Base-by-base conservation (phyloP, 2,329 filamentous ascomycete genomes). In the Talaromyces sp. region DNA sequence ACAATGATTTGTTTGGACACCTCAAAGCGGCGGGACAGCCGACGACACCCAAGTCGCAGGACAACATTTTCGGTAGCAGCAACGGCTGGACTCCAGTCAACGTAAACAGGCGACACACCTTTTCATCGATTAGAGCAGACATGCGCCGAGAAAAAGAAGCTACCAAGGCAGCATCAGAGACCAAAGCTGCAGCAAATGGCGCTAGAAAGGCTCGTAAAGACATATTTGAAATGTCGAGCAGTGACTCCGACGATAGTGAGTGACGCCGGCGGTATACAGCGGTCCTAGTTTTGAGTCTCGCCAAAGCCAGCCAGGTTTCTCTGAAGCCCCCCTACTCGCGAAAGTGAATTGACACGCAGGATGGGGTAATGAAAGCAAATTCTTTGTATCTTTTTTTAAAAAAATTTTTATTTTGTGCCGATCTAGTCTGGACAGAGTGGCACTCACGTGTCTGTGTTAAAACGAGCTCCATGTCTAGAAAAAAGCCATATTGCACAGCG, bases 71-170 rank as follows among this genome's bases (percentile, higher is more conserved):
- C 24, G 29, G 29, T 31, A 14, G 27, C 29, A 31, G 5, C 26
- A 51, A 17, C 21, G 11, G 17, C 53, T 58, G 41, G 41, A 58
- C 41, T 14, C 43, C 56, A 50, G 56, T 58, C 43, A 58, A 58
- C 21, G 27, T 21, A 19, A 46, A 41, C 14, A 56, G 27, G 54
- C 35, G 38, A 13, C 54, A 56, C 38, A 56, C 32, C 24, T 43
- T 56, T n/a, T 19, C 17, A 13, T 41, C 35, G 24, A 13, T 56
- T 19, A 21, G 54, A 46, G 54, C 21, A 29, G 24, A 46, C 17
- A 24, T 56, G 24, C 54, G 24, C 54, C 46, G 26, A 43, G 35
- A 46, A 29, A 24, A 19, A 19, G 54, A 56, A 29, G 54, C 54
- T n/a, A 21, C 10, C 14, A 43, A 56, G 19, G 27, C 32, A 43